These are phyloP conservation scores for Sclerotinia trifoliorum DNA, from an alignment of 2,329 filamentous ascomycete species.

Conservation along the genomic window DNA sequence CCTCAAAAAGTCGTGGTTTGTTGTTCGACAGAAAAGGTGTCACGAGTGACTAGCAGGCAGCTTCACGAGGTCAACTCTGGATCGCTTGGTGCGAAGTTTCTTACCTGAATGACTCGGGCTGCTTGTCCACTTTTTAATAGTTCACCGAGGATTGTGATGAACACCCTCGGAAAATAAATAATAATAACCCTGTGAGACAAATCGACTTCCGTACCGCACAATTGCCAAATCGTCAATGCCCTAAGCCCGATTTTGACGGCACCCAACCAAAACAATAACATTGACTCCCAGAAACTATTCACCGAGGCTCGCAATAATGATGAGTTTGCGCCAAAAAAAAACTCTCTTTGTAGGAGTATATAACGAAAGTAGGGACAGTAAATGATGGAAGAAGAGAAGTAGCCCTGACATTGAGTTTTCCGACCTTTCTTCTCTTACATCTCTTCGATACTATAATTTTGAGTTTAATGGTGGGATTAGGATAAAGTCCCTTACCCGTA, in stretches of 20 bases:
- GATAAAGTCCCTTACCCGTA: background rate
- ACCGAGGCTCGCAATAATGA: background rate
- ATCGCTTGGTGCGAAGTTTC: background rate
- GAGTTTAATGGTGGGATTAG: background rate
- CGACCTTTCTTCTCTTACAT: too few relatives aligned
- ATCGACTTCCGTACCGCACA: conserved; percentile 1
- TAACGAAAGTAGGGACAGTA: too few relatives aligned
- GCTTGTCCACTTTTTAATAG: background rate
- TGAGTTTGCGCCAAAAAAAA: too few relatives aligned
- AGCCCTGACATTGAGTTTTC: too few relatives aligned
- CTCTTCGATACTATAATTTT: too few relatives aligned
- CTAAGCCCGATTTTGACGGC: background rate
- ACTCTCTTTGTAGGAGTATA: too few relatives aligned
- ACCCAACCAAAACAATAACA: background rate
- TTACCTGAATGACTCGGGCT: conserved; percentile 9
- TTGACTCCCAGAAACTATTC: background rate
- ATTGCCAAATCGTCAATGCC: background rate
- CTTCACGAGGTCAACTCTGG: conserved; percentile 1
- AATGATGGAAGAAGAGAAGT: too few relatives aligned
- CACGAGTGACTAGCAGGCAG: background rate
- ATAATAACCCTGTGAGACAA: background rate
- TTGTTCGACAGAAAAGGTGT: background rate
- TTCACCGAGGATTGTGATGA: background rate
- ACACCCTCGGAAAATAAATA: background rate
- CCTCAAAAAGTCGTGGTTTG: background rate